These are phyloP conservation scores for Recurvomyces mirabilis DNA, from an alignment of 495 filamentous ascomycete genomes.

Conservation along the genomic window DNA sequence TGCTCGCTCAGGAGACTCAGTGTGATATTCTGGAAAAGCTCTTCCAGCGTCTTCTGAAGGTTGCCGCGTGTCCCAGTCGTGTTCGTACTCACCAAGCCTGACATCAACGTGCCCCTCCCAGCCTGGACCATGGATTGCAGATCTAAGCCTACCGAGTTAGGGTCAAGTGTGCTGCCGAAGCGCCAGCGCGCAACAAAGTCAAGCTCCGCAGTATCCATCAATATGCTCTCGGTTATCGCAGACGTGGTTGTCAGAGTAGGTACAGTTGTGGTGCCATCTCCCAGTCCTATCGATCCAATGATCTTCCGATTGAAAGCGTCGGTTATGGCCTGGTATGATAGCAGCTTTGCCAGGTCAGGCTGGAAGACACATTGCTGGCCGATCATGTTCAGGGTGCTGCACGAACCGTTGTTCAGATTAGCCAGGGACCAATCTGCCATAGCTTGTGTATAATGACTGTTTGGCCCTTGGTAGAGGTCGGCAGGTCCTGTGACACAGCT, in stretches of 20 bases:
- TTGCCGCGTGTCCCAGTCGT: background rate
- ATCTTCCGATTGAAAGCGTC: background rate
- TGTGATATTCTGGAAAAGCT: constrained; percentile 2
- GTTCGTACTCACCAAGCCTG: background rate
- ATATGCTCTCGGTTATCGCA: background rate
- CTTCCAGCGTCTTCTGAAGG: background rate
- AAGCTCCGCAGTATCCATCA: background rate
- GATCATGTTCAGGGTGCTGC: background rate
- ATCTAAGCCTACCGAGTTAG: background rate
- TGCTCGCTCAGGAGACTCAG: background rate
- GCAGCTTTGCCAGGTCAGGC: background rate
- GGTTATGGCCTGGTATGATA: background rate
- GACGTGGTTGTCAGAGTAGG: background rate
- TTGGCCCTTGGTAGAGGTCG: too few species aligned
- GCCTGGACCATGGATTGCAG: background rate
- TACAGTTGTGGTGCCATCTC: background rate
- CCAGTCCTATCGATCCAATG: background rate
- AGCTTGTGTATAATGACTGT: too few species aligned
- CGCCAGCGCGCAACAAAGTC: background rate
- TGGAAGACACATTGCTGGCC: background rate
- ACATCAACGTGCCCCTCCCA: background rate
- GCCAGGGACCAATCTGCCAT: too few species aligned
- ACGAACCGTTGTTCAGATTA: too few species aligned
- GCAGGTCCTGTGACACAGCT: too few species aligned
- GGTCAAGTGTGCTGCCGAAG: background rate